Conservation (phyloP, 805 yeast species). For the Komagataella ulmi region DNA sequence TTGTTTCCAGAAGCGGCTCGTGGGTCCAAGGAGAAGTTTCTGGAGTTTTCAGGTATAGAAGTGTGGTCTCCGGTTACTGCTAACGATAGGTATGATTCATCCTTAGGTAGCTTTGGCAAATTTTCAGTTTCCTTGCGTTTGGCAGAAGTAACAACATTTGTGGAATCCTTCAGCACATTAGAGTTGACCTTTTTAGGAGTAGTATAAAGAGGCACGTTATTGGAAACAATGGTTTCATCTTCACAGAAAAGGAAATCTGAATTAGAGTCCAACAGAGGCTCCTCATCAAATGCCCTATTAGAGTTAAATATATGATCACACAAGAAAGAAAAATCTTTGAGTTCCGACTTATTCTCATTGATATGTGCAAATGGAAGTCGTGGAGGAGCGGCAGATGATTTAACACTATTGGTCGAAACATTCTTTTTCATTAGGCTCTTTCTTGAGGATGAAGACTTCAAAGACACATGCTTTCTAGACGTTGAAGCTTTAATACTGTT, state of each 20-base stretch:
- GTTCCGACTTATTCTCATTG: background rate
- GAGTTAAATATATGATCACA: conserved; percentile 3
- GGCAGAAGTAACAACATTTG: background rate
- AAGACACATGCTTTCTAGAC: conserved; percentile 34
- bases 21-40: conserved; percentile 9
- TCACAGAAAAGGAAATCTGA: background rate
- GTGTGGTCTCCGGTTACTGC: background rate
- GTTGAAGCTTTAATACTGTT: conserved; percentile 33
- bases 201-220: background rate
- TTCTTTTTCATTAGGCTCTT: background rate
- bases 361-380: background rate
- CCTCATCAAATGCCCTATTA: background rate
- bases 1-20: conserved; percentile 2
- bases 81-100: background rate
- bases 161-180: background rate
- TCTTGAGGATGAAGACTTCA: conserved; percentile 9
- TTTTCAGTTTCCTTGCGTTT: background rate
- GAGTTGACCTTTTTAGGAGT: background rate
- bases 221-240: background rate
- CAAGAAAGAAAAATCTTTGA: conserved; percentile 6
- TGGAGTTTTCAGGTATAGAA: background rate
- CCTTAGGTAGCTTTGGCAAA: conserved; percentile 1
- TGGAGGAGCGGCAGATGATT: background rate
- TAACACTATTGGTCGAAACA: background rate
- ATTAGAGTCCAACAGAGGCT: background rate